Base-by-base conservation (phyloP, 257 asterid species). In the Solanum pennellii region DNA sequence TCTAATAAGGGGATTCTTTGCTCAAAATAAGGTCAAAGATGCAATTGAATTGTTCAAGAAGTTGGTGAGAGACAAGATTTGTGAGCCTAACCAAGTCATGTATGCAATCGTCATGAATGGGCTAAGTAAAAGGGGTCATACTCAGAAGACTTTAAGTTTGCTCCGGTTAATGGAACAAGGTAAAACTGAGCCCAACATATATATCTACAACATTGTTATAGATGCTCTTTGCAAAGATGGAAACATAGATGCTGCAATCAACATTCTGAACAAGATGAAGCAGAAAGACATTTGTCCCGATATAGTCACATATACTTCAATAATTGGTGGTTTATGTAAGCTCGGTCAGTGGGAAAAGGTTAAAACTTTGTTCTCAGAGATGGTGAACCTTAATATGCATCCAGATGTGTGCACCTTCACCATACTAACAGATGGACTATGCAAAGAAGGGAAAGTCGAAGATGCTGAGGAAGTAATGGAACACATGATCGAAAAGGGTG, bases 1-100 rank as follows among this genome's bases (percentile, higher is more conserved):
- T 0, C n/a, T 52, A 52, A 0, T 52, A 52, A 52, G 0, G 0
- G 62, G 62, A 52, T 0, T 52, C 0, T 62, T 62, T 62, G 31
- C 1, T 62, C 7, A 62, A 62, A 23, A 62, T 62, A 62, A 62
- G 15, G 29, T 62, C 0, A 1, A 23, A 23, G 69, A 62, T 62
- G 29, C 66, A 0, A 12, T 62, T 23, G 69, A 62, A 62, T 62
- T 62, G 69, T 62, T 62, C 69, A 23, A 62, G 1, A 49, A 62
- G 2, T 9, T 62, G 7, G 69, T 62, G 1, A 62, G 7, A 23
- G 15, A 62, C 0, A 2, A 62, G 27, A 23, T 62, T 62, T 62
- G 29, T 62, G 69, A 62, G 69, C 29, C 29, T 0, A 0, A 62
- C 0, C 3, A 3, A 10, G 0, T 62, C 31, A 62, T 4, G 14